Base-by-base conservation (phyloP, 768 basidiomycete genomes). In the Gyrodon lividus region DNA sequence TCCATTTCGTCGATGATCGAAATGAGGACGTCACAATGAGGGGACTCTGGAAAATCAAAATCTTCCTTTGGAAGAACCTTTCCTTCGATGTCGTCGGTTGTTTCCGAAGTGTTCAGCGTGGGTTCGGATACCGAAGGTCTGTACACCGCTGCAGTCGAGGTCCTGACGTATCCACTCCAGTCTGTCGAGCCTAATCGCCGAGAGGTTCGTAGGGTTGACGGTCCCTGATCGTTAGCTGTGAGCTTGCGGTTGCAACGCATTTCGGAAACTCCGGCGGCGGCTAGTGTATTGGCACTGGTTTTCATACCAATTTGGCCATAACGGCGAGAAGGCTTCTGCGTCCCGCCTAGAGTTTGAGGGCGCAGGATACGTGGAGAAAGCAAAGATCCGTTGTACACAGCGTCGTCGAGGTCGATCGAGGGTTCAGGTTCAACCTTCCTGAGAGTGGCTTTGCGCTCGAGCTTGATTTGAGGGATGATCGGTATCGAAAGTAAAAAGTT, bases 361-460 rank as follows among this genome's bases (percentile, higher is more conserved):
- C 52, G 50, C 20, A 24, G 51, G 14, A 59, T 51, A n/a, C 60
- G 55, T 28, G 63, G 62, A n/a, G 58, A 64, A 44, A 64, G 63
- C 23, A 54, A 46, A 1, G 24, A 26, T 22, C 48, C 43, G 1
- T 56, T 50, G 13, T 51, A 53, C 22, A 17, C 4, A n/a, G 39
- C 20, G 7, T 48, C 43, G 9, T 28, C 28, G 43, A 30, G n/a
- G n/a, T 35, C 34, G 34, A 24, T 42, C 2, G 16, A 28, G 22
- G 30, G 48, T 14, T 1, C 31, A 10, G 39, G 37, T 9, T 57
- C 57, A 0, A 42, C 37, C 16, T 57, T 44, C 51, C 51, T 62
- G 14, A 65, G 40, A 6, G 62, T 64, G 23, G 62, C 62, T 23
- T 59, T 65, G 41, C 63, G 62, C 22, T 66, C 55, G 3, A 66